Percentiles rank a stretch among this genome's conserved stretches.
These are phyloP conservation scores for Aspergillus niger DNA, from an alignment of 2,329 filamentous ascomycete genomes.

Conservation along the genomic window DNA sequence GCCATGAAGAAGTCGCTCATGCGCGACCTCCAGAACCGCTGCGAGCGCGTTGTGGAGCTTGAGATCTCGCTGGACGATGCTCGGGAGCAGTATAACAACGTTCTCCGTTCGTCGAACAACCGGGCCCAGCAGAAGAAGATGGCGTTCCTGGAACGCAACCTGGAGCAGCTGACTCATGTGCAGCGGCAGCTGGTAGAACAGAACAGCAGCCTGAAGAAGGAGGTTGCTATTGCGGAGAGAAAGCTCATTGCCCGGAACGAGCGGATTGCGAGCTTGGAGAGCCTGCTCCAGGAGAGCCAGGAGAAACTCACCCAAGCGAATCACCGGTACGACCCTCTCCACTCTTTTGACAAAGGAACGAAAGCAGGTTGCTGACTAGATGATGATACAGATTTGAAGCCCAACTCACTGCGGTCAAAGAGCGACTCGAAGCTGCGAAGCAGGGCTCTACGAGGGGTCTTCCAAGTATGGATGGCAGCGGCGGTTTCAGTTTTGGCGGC, in stretches of 20 bases:
- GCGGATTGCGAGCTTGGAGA: slow-evolving; percentile 91
- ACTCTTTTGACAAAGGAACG: slow-evolving; percentile 2
- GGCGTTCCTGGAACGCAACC: slow-evolving; percentile 96
- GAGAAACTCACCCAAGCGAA: slow-evolving; percentile 97
- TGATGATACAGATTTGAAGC: slow-evolving; percentile 77
- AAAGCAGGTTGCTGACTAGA: slow-evolving; percentile 3
- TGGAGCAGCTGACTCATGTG: slow-evolving; percentile 96
- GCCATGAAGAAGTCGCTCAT: slow-evolving; percentile 99
- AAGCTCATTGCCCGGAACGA: slow-evolving; percentile 97
- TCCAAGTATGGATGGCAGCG: slow-evolving; percentile 63
- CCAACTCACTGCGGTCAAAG: slow-evolving; percentile 95
- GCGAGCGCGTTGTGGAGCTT: slow-evolving; percentile 95
- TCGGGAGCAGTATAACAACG: slow-evolving; percentile 98
- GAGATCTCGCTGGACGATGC: slow-evolving; percentile 98
- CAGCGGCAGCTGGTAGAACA: slow-evolving; percentile 98
- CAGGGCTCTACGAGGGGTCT: slow-evolving; percentile 85
- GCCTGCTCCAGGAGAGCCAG: slow-evolving; percentile 90
- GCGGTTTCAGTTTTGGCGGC: slow-evolving; percentile 70
- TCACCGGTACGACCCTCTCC: slow-evolving; percentile 72
- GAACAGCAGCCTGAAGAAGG: slow-evolving; percentile 96
- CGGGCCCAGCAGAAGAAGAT: slow-evolving; percentile 99
- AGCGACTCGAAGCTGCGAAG: slow-evolving; percentile 94
- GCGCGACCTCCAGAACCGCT: slow-evolving; percentile 97
- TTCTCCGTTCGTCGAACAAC: slow-evolving; percentile 94
- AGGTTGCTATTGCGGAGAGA: slow-evolving; percentile 96